Evolutionary conservation across 2,329 filamentous ascomycete species (phyloP).

Genomic region (Biscogniauxia sp.): DNA sequence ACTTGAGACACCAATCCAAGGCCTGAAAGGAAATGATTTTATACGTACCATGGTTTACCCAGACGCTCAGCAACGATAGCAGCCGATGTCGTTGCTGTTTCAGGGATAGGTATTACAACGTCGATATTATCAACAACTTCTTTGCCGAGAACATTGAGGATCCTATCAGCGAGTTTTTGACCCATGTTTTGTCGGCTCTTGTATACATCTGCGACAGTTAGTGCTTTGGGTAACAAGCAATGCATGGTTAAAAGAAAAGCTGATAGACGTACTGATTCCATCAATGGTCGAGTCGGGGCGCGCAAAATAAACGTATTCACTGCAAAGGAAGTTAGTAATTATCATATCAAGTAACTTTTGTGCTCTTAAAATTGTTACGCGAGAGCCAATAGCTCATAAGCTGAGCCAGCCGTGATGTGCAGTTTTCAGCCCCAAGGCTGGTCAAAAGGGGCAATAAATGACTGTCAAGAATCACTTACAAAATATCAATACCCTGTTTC

Average conservation of each 20-base stretch:
- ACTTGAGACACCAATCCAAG: too few relatives aligned
- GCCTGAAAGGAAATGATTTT: too few relatives aligned
- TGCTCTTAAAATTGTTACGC: too few relatives aligned
- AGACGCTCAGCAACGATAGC: constrained; percentile 68
- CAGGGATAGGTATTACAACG: constrained; percentile 63
- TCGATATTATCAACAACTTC: constrained; percentile 68
- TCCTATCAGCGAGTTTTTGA: constrained; percentile 66
- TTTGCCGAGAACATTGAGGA: constrained; percentile 60
- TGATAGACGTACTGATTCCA: constrained; percentile 50
- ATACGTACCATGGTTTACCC: constrained; percentile 54
- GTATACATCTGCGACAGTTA: constrained; percentile 50
- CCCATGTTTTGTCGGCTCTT: constrained; percentile 74
- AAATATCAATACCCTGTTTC: too few relatives aligned
- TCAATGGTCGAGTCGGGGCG: constrained; percentile 73
- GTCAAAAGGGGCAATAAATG: too few relatives aligned
- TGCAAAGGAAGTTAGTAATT: too few relatives aligned
- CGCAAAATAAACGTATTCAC: constrained; percentile 70
- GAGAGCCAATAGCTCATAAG: too few relatives aligned
- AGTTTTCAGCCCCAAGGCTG: too few relatives aligned
- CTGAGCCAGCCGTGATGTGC: too few relatives aligned
- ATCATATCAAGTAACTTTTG: too few relatives aligned
- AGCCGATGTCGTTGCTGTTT: constrained; percentile 72
- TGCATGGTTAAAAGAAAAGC: not conserved
- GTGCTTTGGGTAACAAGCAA: constrained; percentile 10
- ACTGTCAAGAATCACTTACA: too few relatives aligned